A percentile compares a stretch with the other conserved stretches of the same genome.
phyloP scores from a whole-genome alignment of 345 rosid genomes.

The Melastoma malabathricum region DNA sequence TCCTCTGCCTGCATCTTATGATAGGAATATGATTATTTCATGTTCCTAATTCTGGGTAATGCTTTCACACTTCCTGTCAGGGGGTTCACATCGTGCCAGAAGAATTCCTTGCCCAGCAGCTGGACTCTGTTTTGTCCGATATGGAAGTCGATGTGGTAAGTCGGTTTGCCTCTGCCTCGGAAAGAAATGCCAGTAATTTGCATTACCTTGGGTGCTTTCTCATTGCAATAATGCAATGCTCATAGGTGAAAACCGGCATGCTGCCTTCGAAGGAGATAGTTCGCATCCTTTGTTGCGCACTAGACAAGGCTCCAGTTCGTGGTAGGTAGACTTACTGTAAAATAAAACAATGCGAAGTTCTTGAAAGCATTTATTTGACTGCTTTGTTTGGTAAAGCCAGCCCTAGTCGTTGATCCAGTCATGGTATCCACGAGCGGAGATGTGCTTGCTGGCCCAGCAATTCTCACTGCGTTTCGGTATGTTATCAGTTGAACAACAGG shows the following conservation, averaged over 20 bases:
- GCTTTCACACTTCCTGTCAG: conserved; percentile 8
- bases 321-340: conserved; percentile 27
- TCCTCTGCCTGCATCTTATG: too few relatives aligned
- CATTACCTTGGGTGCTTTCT: not conserved
- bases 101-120: conserved; percentile 57
- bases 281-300: conserved; percentile 39
- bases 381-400: conserved; percentile 35
- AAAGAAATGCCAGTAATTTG: not conserved
- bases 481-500: not conserved
- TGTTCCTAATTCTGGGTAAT: not conserved
- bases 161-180: not conserved
- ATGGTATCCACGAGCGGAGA: conserved; percentile 98
- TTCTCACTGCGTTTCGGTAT: conserved; percentile 52
- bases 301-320: conserved; percentile 45
- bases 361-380: conserved; percentile 12
- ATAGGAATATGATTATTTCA: too few relatives aligned
- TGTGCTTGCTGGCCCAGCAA: conserved; percentile 64
- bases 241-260: conserved; percentile 94
- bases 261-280: conserved; percentile 66
- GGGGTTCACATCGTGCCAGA: conserved; percentile 35
- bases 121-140: conserved; percentile 85
- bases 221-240: not conserved
- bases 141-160: conserved; percentile 87
- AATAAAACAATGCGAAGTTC: not conserved
- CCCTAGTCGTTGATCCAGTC: conserved; percentile 95